phyloP scores from a whole-genome alignment of 306 rosid genomes.

The Lathyrus tuberosus region DNA sequence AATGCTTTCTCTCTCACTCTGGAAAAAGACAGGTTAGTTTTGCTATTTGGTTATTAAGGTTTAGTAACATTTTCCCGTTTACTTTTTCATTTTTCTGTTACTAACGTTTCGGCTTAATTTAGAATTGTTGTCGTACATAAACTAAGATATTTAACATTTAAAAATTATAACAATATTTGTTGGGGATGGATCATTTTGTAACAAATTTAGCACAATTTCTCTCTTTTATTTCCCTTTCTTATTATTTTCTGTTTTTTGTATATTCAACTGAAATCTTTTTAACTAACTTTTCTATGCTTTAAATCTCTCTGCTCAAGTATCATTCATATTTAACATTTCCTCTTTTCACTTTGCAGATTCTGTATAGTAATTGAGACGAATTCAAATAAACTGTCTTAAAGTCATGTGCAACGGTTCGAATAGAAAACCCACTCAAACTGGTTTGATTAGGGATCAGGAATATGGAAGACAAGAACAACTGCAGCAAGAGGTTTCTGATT shows the following conservation, averaged over 20 bases:
- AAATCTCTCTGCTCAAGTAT: conserved; percentile 11
- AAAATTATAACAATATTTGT: conserved; percentile 22
- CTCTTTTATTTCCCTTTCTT: neutral
- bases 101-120: conserved; percentile 29
- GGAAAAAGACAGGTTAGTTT: conserved; percentile 30
- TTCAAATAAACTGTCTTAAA: conserved; percentile 11
- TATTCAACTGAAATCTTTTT: neutral
- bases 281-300: conserved; percentile 18
- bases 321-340: conserved; percentile 26
- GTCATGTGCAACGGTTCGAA: conserved; percentile 75
- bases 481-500: conserved; percentile 39
- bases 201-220: conserved; percentile 31
- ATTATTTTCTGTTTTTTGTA: neutral
- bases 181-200: conserved; percentile 11
- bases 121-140: conserved; percentile 19
- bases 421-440: too few relatives aligned
- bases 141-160: conserved; percentile 13
- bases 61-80: conserved; percentile 13
- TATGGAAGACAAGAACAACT: conserved; percentile 45
- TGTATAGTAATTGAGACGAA: conserved; percentile 17
- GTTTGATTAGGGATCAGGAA: too few relatives aligned
- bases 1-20: conserved; percentile 14
- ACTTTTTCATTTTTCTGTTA: neutral
- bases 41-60: conserved; percentile 40
- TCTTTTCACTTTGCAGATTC: conserved; percentile 35